Conservation (phyloP, 345 rosid species). For the Brassica cretica region DNA sequence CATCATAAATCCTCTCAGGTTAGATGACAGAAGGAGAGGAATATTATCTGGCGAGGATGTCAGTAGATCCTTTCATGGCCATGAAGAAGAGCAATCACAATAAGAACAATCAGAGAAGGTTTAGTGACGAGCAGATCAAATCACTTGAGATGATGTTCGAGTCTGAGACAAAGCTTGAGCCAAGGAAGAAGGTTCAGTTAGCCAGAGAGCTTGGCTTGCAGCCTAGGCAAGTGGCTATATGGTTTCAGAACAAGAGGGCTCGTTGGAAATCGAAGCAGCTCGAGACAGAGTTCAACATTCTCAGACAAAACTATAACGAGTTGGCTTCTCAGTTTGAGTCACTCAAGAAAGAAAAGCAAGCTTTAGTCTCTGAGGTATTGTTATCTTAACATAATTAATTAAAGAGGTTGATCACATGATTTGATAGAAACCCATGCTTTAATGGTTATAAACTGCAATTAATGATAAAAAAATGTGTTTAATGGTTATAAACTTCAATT, state of each 20-base stretch:
- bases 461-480: not conserved
- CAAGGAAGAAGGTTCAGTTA: slow-evolving; percentile 66
- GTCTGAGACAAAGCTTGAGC: slow-evolving; percentile 71
- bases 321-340: slow-evolving; percentile 59
- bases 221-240: slow-evolving; percentile 86
- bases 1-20: slow-evolving; percentile 10
- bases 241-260: slow-evolving; percentile 92
- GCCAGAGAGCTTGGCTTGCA: slow-evolving; percentile 80
- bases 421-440: not conserved
- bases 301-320: slow-evolving; percentile 53
- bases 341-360: slow-evolving; percentile 68
- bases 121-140: slow-evolving; percentile 80
- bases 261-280: slow-evolving; percentile 87
- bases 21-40: slow-evolving; percentile 48
- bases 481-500: not conserved
- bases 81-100: slow-evolving; percentile 47
- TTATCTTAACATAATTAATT: not conserved
- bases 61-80: slow-evolving; percentile 37
- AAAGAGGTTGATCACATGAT: not conserved
- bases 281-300: slow-evolving; percentile 57
- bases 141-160: slow-evolving; percentile 73
- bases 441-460: not conserved
- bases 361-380: slow-evolving; percentile 58
- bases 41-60: slow-evolving; percentile 39
- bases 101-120: slow-evolving; percentile 61